Evolutionary conservation across 495 filamentous ascomycete genomes (phyloP).

Genomic region (Aspergillus kassunensis): DNA sequence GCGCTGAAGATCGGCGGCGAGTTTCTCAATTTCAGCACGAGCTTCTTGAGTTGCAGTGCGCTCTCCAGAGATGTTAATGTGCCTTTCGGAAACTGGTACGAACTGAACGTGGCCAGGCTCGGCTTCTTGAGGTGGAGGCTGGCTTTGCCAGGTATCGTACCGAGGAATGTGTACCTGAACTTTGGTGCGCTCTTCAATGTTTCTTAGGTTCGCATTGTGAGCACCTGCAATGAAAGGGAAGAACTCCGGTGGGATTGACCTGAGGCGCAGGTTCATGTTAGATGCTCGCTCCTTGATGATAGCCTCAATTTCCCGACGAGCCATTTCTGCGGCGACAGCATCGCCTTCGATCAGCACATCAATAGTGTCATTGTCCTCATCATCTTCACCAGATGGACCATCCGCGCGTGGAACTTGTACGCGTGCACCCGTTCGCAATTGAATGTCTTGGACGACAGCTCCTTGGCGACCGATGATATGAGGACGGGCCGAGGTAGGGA

Average conservation of each 20-base stretch:
- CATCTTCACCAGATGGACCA: constrained; percentile 46
- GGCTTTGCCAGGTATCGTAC: constrained; percentile 66
- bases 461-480: constrained; percentile 91
- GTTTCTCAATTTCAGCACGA: constrained; percentile 71
- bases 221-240: constrained; percentile 93
- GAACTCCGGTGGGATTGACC: constrained; percentile 81
- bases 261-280: constrained; percentile 71
- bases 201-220: constrained; percentile 61
- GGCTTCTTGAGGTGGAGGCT: constrained; percentile 65
- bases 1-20: constrained; percentile 65
- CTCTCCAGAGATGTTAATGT: constrained; percentile 84
- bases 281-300: constrained; percentile 84
- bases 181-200: constrained; percentile 66
- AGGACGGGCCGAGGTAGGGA: constrained; percentile 76
- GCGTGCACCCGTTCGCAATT: constrained; percentile 76
- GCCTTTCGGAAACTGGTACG: constrained; percentile 56
- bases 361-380: constrained; percentile 76
- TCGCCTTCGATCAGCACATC: constrained; percentile 89
- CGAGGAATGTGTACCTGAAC: constrained; percentile 75
- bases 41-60: constrained; percentile 76
- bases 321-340: constrained; percentile 74
- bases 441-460: constrained; percentile 80
- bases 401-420: constrained; percentile 84
- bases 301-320: constrained; percentile 71
- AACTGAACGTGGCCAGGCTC: constrained; percentile 65